Percentiles rank a stretch among this genome's conserved stretches.
Conservation (phyloP, 768 basidiomycete species). For the Amanita thiersii region DNA sequence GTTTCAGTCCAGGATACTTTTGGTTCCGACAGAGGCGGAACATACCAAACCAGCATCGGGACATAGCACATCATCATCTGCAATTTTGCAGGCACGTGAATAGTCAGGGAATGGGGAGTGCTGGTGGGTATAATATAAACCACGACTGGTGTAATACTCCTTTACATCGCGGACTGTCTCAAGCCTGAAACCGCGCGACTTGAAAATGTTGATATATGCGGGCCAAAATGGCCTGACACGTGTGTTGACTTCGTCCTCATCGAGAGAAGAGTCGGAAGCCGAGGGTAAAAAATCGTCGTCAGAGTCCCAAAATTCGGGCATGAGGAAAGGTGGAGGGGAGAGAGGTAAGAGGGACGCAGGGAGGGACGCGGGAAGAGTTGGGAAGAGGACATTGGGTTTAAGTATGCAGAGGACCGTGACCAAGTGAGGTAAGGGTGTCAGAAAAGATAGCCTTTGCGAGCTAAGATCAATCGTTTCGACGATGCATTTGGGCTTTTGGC, state of each 20-base stretch:
- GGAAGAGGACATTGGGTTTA: conserved; percentile 4
- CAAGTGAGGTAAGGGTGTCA: conserved; percentile 13
- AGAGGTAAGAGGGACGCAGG: conserved; percentile 4
- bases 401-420: conserved; percentile 13
- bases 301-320: conserved; percentile 17
- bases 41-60: conserved; percentile 66
- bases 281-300: conserved; percentile 18
- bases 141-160: conserved; percentile 36
- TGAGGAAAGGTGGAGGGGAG: conserved; percentile 9
- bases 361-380: background rate
- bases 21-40: conserved; percentile 10
- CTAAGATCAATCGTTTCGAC: conserved; percentile 20
- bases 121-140: conserved; percentile 7
- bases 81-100: conserved; percentile 20
- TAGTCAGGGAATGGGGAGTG: conserved; percentile 21
- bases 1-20: conserved; percentile 9
- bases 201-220: conserved; percentile 39
- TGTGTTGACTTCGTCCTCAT: conserved; percentile 51
- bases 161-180: conserved; percentile 66
- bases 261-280: conserved; percentile 35
- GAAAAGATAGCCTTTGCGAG: conserved; percentile 21
- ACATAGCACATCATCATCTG: conserved; percentile 54
- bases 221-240: conserved; percentile 60
- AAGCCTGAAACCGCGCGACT: conserved; percentile 47
- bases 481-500: too few relatives aligned